Evolutionary conservation across 2,329 filamentous ascomycete species (phyloP), one percentile per base, ranked within the genome.

Genomic region (Colletotrichum camelliae): DNA sequence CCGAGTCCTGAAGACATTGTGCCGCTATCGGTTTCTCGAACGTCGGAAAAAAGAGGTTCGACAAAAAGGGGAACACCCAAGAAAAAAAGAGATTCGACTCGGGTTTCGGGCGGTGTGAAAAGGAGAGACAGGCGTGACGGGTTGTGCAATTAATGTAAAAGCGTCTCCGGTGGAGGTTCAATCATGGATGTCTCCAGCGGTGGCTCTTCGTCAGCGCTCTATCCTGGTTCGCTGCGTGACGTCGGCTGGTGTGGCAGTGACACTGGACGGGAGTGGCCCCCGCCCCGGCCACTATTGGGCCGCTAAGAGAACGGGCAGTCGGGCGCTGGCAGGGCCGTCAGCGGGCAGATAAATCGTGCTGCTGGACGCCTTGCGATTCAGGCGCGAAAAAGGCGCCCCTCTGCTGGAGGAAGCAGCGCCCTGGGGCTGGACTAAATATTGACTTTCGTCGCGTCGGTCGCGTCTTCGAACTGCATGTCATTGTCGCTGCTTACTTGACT

Each of bases 1-100:
- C 88, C 89, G 81, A 87, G 86, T 67, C 86, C 86, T 60, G 87
- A 74, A 24, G 70, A 84, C 87, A 89, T 89, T 64, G 74, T 70
- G 68, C 35, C 33, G 31, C 48, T 13, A 39, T 24, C 29, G 27
- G 33, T 35, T n/a, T 37, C 16, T n/a, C 48, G 37, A 70, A 58
- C 58, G 52, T 15, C n/a, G 24, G n/a, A 24, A 24, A 24, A 24
- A 52, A 52, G 21, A 33, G 4, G 15, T 43, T 43, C 33, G 24
- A 60, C 5, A 27, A 39, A 62, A n/a, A 37, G 27, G 43, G 37
- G 21, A 29, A 61, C 29, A 29, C 33, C 43, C n/a, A 60, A 58
- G 27, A 62, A 21, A 62, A 62, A n/a, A 43, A 18, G 66, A 58
- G 15, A 43, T 29, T 65, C 39, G 60, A 33, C n/a, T n/a, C 13